Base-by-base conservation (phyloP, 495 filamentous ascomycete genomes). In the Mytilinidion resinicola region DNA sequence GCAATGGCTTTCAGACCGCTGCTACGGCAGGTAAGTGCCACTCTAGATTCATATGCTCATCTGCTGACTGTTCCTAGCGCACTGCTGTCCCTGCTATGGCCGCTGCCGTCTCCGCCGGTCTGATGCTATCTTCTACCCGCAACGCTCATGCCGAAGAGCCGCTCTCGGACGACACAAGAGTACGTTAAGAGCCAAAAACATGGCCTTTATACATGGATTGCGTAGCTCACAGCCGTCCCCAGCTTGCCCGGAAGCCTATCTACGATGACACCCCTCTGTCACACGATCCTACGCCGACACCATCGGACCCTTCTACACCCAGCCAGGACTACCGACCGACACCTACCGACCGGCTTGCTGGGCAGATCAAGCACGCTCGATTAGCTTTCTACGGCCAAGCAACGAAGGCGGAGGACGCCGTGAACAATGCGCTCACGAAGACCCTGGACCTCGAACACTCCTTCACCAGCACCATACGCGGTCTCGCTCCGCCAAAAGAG, bases 311-410 rank as follows among this genome's bases (percentile, higher is more conserved):
- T 56, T 72, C 53, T 44, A 61, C 38, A 62, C 60, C 70, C 49
- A 68, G 58, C 55, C n/a, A n/a, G n/a, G 75, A 77, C 59, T 60
- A 57, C 53, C 76, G 78, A 52, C 88, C 89, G 14, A 90, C 92
- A 11, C 92, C 89, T 14, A 96, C 93, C 51, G 92, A 95, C 70
- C 86, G 91, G 56, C 81, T 98, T 39, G 90, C 92, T 46, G 78
- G 76, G n/a, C 83, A 96, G 70, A 84, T 98, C 70, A 80, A 86
- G 56, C 79, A 78, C 62, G 86, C 78, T 47, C 88, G 93, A n/a
- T 78, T 95, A 39, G 88, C 87, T 77, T 73, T 95, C 41, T 85
- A 96, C 79, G 66, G 73, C 7, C 83, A 92, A 68, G 82, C 86
- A 50, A 78, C 80, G 33, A 74, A 77, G 20, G 81, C 83, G 57